phyloP scores from a whole-genome alignment of 805 yeast species.

The Yarrowia sp. region DNA sequence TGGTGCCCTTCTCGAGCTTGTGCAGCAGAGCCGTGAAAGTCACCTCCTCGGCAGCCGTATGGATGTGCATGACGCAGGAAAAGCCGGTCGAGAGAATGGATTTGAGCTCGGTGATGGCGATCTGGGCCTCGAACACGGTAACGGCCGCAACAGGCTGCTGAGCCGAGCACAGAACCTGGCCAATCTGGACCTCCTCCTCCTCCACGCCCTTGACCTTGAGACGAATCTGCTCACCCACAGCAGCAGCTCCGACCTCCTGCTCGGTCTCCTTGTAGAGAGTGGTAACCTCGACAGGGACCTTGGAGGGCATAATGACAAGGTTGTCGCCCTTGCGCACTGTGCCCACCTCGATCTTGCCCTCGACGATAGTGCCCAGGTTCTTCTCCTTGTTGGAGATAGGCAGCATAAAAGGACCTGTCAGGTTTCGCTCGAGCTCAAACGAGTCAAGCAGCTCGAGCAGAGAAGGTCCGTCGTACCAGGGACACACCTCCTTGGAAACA shows the following conservation, averaged over 20 bases:
- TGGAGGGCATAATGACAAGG: constrained; percentile 91
- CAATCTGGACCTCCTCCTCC: constrained; percentile 91
- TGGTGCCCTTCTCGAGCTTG: constrained; percentile 93
- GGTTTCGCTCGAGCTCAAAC: constrained; percentile 77
- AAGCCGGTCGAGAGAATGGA: constrained; percentile 92
- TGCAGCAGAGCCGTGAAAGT: constrained; percentile 76
- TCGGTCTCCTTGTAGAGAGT: constrained; percentile 93
- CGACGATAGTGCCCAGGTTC: constrained; percentile 95
- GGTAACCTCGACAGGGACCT: constrained; percentile 74
- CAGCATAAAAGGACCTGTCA: constrained; percentile 95
- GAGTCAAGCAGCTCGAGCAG: constrained; percentile 83
- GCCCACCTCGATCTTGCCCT: constrained; percentile 98
- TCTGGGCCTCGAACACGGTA: constrained; percentile 88
- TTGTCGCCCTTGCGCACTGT: constrained; percentile 75
- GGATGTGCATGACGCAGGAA: constrained; percentile 98
- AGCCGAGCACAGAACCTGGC: constrained; percentile 85
- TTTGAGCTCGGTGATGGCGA: constrained; percentile 94
- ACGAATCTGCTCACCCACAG: constrained; percentile 96
- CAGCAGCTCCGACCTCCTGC: constrained; percentile 84
- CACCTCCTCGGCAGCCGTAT: constrained; percentile 97
- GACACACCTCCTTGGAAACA: constrained; percentile 65
- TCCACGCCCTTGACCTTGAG: constrained; percentile 91
- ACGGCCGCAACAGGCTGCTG: constrained; percentile 88
- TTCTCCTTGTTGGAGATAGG: constrained; percentile 94
- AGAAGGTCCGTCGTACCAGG: constrained; percentile 95